Conservation (phyloP, 768 basidiomycete species). For the Gautieria morchelliformis region DNA sequence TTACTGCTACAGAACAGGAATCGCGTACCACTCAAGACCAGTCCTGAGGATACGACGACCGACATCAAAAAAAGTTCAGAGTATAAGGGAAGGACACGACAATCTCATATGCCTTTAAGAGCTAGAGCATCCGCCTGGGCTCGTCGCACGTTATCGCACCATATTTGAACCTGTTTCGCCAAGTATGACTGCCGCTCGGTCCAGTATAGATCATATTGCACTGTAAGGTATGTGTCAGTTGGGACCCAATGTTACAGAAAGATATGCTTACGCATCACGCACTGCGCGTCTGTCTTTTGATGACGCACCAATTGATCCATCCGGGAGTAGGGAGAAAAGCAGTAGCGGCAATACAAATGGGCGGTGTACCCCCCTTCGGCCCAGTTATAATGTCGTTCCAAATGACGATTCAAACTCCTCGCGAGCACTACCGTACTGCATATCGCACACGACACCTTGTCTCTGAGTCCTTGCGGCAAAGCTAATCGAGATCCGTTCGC, state of each 20-base stretch:
- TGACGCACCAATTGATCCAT: not conserved
- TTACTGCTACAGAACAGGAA: no score
- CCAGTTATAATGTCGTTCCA: constrained; percentile 2
- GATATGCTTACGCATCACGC: not conserved
- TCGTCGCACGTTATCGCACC: not conserved
- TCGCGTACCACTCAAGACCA: no score
- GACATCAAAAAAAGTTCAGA: no score
- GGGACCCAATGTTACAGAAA: not conserved
- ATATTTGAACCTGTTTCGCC: not conserved
- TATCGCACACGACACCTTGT: not conserved
- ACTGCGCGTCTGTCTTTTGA: constrained; percentile 2
- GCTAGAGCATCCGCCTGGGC: no score
- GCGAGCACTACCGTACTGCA: not conserved
- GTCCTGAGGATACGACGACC: no score
- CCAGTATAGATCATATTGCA: not conserved
- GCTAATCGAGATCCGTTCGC: not conserved
- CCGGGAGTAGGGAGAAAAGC: not conserved
- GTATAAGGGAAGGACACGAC: no score
- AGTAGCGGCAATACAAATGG: not conserved
- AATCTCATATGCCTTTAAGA: no score
- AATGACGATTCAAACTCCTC: not conserved
- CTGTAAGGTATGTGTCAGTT: not conserved
- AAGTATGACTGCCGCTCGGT: not conserved
- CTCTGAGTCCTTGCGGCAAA: not conserved
- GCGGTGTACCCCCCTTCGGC: not conserved